Base-by-base conservation (phyloP, 257 asterid genomes). In the Solanum gandarillasii region DNA sequence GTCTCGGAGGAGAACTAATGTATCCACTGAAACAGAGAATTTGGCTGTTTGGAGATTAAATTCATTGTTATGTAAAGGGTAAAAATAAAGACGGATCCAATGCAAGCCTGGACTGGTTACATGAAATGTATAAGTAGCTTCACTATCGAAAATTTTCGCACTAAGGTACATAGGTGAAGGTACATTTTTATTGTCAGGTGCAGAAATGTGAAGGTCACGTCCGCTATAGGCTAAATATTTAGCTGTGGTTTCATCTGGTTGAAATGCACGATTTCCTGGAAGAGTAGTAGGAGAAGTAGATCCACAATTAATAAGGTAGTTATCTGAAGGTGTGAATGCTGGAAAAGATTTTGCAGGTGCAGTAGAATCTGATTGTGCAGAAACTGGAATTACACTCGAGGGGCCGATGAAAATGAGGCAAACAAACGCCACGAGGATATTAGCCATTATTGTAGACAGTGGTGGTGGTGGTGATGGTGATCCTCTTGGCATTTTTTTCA, bases 1-100 rank as follows among this genome's bases (percentile, higher is more conserved):
- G 10, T 94, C 94, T 12, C 89, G 93, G n/a, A 94, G 86, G 7
- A 94, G 90, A 52, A 92, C 94, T 29, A 91, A 86, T 12, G 85
- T 38, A 20, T 90, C 91, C 2, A 94, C 90, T 10, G 84, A 85
- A 25, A 94, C 96, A 58, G 87, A 79, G 87, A 94, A 94, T 36
- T 84, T 90, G 8, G 94, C 94, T 13, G 82, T 72, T 7, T 90
- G 90, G 48, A 95, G 83, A 83, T 95, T 92, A 86, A 87, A 90
- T 12, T 88, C 89, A 21, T 38, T 85, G 89, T 81, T 91, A 41
- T 86, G 78, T 2, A 94, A 12, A 0, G 96, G 95, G 1, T 91
- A 90, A 70, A 96, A 96, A 85, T 96, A 94, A 65, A 95, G 94
- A 13, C 98, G 94, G 38, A 95, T 90, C 98, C 98, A 96, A 83